These are phyloP conservation scores for Coffea eugenioides DNA, from an alignment of 257 asterid species.

Conservation along the genomic window DNA sequence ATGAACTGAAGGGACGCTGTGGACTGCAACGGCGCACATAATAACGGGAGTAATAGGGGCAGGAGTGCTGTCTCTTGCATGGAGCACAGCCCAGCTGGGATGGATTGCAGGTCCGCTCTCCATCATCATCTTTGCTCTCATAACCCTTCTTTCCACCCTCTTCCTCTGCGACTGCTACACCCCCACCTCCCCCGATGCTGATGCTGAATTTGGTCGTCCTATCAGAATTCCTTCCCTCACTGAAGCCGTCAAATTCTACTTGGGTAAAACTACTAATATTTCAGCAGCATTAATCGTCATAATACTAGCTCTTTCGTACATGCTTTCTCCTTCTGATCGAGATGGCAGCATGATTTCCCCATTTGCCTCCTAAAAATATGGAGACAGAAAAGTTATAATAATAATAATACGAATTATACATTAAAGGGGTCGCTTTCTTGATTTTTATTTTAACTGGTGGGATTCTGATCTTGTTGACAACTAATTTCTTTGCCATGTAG, in stretches of 20 bases:
- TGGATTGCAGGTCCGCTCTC: slow-evolving; percentile 80
- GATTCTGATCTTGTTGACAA: no score
- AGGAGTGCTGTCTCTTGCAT: slow-evolving; percentile 74
- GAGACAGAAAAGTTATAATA: no score
- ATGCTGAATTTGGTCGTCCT: slow-evolving; percentile 21
- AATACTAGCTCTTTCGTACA: no score
- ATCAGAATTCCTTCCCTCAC: slow-evolving; percentile 48
- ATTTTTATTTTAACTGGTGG: no score
- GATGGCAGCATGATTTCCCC: no score
- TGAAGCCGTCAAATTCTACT: slow-evolving; percentile 50
- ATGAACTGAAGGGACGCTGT: slow-evolving; percentile 51
- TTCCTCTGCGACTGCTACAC: slow-evolving; percentile 60
- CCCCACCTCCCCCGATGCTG: slow-evolving; percentile 36
- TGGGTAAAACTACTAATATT: slow-evolving; percentile 22
- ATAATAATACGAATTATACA: no score
- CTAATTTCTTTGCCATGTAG: no score
- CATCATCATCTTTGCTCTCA: slow-evolving; percentile 56
- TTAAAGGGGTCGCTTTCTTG: not conserved
- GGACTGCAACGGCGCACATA: slow-evolving; percentile 73
- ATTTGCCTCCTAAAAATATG: no score
- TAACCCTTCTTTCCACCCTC: slow-evolving; percentile 50
- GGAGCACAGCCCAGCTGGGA: slow-evolving; percentile 78
- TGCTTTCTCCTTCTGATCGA: no score
- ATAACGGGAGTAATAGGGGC: slow-evolving; percentile 87
- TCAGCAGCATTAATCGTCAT: not conserved